Base-by-base conservation (phyloP, 768 basidiomycete genomes). In the Russula virescens region DNA sequence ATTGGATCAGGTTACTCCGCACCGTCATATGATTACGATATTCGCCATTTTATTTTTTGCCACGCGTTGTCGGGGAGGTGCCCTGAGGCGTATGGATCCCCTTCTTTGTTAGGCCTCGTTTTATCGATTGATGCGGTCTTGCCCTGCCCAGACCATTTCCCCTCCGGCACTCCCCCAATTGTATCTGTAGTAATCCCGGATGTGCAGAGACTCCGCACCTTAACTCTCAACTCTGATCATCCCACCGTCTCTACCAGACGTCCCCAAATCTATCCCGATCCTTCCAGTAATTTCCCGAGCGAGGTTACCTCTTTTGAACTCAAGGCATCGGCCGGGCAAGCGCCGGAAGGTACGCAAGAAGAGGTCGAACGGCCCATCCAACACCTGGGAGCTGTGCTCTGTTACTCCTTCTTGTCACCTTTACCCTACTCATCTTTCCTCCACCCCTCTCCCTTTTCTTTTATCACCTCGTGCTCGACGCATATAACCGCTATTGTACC, bases 381-480 rank as follows among this genome's bases (percentile, higher is more conserved):
- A 31, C 43, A 31, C 50, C 51, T 43, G 14, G 53, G 59, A 60
- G 62, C 62, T 60, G 58, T 60, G 58, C 57, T 54, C 62, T 63
- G n/a, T 23, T 40, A 40, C 43, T 50, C 25, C 19, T 40, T 31
- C 14, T 31, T 26, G 11, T 62, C 48, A 21, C 31, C n/a, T 7
- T 62, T 40, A 21, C 14, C 42, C 18, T 19, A n/a, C 9, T 38
- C 38, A 38, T 38, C 2, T 47, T 21, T 25, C 6, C 19, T 26
- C 28, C n/a, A n/a, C n/a, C 45, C n/a, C 45, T 13, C 21, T 31
- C 48, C 19, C 58, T 46, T 21, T 21, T 45, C 52, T 48, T 49
- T 21, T 63, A 40, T 63, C 62, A 49, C 62, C 53, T 23, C 57
- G 57, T 59, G 38, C 52, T 14, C 40, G n/a, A n/a, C 50, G 8